Base-by-base conservation (phyloP, 805 yeast species). In the Saturnispora serradocipensis region DNA sequence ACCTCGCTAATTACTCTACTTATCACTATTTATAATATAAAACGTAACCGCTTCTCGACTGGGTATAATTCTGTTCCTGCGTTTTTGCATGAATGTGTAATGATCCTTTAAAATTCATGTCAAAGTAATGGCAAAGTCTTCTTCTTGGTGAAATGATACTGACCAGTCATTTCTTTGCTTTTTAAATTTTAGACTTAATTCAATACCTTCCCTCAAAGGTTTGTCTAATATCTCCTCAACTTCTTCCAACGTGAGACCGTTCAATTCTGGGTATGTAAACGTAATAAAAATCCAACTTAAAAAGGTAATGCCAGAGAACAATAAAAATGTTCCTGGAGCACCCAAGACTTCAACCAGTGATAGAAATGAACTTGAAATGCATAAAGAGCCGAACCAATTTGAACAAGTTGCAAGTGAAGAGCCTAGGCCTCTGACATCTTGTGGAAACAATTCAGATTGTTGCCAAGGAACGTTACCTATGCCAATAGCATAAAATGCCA, bases 401-500 rank as follows among this genome's bases (percentile, higher is more conserved):
- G 91, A 82, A 13, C 91, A 91, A 10, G 97, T 88, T 2, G 97
- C 88, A 61, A 80, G 83, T 53, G 96, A 87, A 10, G 89, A 82
- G 54, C 98, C 98, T 43, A 88, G 75, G 53, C 96, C 95, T 65
- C 99, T 81, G 28, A 91, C 96, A 55, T 81, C 78, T 74, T 90
- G 95, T 38, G 97, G 93, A 72, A 93, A 89, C 62, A 91, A 72
- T 69, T 91, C 99, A 52, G 91, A 85, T 65, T 93, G 97, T 65
- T 90, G 96, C 99, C 99, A 91, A 50, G 98, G 97, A 52, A 88
- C 93, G 67, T 91, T 90, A 70, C 99, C 99, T 58, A 90, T 86
- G 58, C 98, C 98, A 58, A 88, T 73, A 45, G 97, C 96, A 66
- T 90, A 91, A 51, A 84, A 81, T 2, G 96, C 97, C 46, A 90